phyloP scores from a whole-genome alignment of 2,329 filamentous ascomycete species.

The Hypoxylon rubiginosum region DNA sequence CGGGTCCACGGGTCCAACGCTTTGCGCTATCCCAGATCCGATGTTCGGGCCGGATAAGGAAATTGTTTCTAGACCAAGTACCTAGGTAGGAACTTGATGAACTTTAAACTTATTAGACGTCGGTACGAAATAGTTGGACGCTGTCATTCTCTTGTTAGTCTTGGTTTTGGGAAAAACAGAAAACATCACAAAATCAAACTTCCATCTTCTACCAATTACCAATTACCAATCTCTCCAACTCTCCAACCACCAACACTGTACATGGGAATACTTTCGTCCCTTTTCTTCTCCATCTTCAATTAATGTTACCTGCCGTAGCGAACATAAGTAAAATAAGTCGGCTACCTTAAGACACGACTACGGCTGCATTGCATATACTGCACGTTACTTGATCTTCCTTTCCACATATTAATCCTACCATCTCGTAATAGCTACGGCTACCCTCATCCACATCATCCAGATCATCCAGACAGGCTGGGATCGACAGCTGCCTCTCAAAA shows the following conservation, averaged over 20 bases:
- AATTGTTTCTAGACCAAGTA: constrained; percentile 13
- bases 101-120: constrained; percentile 18
- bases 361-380: constrained; percentile 41
- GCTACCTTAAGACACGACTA: constrained; percentile 25
- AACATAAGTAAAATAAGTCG: constrained; percentile 6
- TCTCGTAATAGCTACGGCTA: constrained; percentile 31
- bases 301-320: constrained; percentile 12
- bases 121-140: constrained; percentile 22
- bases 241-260: constrained; percentile 1
- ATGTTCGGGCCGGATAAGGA: constrained; percentile 38
- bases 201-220: too few species aligned
- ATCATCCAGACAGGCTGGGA: constrained; percentile 28
- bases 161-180: not conserved
- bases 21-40: constrained; percentile 31
- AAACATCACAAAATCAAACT: not conserved
- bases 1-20: not conserved
- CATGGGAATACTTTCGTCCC: not conserved
- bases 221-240: not conserved
- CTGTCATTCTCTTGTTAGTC: not conserved
- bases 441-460: not conserved
- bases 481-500: constrained; percentile 31
- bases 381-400: constrained; percentile 39
- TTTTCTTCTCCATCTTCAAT: not conserved
- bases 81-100: constrained; percentile 17
- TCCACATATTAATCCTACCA: constrained; percentile 39